Percentiles rank a stretch among this genome's conserved stretches.
These are phyloP conservation scores for Leccinum obscurum DNA, from an alignment of 768 basidiomycete species.

Conservation along the genomic window DNA sequence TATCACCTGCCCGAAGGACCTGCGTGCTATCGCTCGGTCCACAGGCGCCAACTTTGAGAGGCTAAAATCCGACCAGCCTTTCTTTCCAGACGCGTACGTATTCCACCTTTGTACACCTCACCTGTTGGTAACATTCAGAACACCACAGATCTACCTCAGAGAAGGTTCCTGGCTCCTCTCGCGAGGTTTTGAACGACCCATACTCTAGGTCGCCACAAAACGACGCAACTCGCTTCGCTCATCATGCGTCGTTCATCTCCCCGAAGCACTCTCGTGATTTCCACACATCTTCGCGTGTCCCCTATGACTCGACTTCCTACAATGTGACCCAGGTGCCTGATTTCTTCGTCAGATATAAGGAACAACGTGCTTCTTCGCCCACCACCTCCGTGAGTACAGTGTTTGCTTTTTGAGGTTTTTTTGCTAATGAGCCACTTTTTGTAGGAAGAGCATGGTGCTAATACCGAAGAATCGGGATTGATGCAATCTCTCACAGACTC, in stretches of 20 bases:
- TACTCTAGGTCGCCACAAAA: background rate
- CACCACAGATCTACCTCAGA: slow-evolving; percentile 34
- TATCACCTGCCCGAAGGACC: slow-evolving; percentile 38
- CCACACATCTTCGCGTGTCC: slow-evolving; percentile 21
- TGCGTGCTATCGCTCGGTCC: slow-evolving; percentile 40
- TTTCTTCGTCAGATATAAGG: slow-evolving; percentile 31
- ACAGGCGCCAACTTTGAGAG: slow-evolving; percentile 34
- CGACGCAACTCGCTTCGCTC: background rate
- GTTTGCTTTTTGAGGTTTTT: background rate
- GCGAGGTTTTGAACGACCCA: background rate
- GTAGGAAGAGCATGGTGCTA: slow-evolving; percentile 4
- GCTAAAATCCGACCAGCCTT: slow-evolving; percentile 30
- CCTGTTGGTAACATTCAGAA: slow-evolving; percentile 34
- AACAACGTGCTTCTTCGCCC: slow-evolving; percentile 11
- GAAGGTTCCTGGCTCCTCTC: slow-evolving; percentile 15
- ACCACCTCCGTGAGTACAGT: slow-evolving; percentile 9
- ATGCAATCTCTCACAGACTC: slow-evolving; percentile 26
- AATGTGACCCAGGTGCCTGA: slow-evolving; percentile 26
- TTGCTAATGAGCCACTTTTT: background rate
- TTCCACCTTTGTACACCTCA: slow-evolving; percentile 28
- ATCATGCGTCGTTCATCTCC: background rate
- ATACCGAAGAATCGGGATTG: slow-evolving; percentile 17
- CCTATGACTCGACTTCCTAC: slow-evolving; percentile 29
- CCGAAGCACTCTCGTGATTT: slow-evolving; percentile 22
- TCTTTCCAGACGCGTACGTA: slow-evolving; percentile 37